phyloP scores from a whole-genome alignment of 2,329 filamentous ascomycete species.

The Venturiaceae sp. region DNA sequence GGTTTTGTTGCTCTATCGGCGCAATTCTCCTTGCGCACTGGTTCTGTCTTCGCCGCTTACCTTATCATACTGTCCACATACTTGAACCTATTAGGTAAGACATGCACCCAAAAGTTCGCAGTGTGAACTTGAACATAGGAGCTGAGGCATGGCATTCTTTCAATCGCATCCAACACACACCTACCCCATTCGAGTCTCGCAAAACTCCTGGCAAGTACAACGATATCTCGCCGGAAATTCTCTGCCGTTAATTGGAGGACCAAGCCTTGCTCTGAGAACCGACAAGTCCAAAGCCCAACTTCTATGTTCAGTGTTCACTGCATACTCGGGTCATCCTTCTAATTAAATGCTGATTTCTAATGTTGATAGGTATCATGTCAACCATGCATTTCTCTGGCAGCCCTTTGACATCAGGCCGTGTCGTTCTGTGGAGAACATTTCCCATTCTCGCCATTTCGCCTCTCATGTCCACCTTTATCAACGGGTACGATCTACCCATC shows the following conservation, averaged over 20 bases:
- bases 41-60: neutral
- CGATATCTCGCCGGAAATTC: too few relatives aligned
- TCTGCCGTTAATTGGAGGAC: too few relatives aligned
- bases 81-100: neutral
- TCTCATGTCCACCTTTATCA: neutral
- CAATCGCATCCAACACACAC: too few relatives aligned
- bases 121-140: too few relatives aligned
- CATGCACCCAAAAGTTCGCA: neutral
- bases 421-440: neutral
- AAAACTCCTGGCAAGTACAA: too few relatives aligned
- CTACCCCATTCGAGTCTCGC: too few relatives aligned
- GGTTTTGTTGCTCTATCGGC: neutral
- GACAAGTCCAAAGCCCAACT: too few relatives aligned
- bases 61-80: slow-evolving; percentile 1
- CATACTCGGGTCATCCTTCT: too few relatives aligned
- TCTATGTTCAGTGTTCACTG: too few relatives aligned
- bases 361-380: neutral
- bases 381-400: neutral
- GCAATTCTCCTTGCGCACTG: neutral
- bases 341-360: neutral
- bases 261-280: too few relatives aligned
- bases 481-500: neutral
- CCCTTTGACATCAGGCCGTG: neutral
- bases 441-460: slow-evolving; percentile 1
- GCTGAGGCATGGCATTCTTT: too few relatives aligned